phyloP scores from a whole-genome alignment of 2,329 filamentous ascomycete genomes.

The Onygenales sp. region DNA sequence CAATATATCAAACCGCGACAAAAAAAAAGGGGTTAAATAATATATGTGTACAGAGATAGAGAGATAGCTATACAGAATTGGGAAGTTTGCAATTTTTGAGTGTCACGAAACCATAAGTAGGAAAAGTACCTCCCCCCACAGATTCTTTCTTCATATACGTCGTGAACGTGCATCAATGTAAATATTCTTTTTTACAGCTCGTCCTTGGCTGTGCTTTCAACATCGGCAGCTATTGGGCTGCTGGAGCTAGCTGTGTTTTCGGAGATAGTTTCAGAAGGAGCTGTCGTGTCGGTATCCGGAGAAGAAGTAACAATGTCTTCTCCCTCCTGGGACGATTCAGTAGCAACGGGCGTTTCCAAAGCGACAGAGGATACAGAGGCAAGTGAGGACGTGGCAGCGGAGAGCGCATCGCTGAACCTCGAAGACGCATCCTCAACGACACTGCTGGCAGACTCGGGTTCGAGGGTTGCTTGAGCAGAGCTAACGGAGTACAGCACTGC shows the following conservation, averaged over 20 bases:
- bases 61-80: not conserved
- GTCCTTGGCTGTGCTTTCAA: not conserved
- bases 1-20: not conserved
- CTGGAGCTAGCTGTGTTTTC: constrained; percentile 19
- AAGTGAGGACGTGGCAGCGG: constrained; percentile 33
- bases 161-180: not conserved
- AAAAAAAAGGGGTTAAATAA: not conserved
- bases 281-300: too few species aligned
- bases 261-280: constrained; percentile 22
- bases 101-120: not conserved
- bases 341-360: constrained; percentile 21
- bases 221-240: not conserved
- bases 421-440: constrained; percentile 36
- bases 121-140: not conserved
- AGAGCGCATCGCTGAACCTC: constrained; percentile 35
- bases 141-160: not conserved
- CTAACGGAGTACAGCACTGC: constrained; percentile 31
- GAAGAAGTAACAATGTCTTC: too few species aligned
- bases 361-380: constrained; percentile 27
- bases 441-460: constrained; percentile 27
- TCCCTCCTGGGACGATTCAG: not conserved
- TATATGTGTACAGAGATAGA: not conserved
- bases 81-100: not conserved
- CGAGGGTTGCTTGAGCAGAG: constrained; percentile 24
- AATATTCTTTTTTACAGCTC: not conserved